Conservation (phyloP, 345 rosid genomes). For the Rhodamnia argentea region DNA sequence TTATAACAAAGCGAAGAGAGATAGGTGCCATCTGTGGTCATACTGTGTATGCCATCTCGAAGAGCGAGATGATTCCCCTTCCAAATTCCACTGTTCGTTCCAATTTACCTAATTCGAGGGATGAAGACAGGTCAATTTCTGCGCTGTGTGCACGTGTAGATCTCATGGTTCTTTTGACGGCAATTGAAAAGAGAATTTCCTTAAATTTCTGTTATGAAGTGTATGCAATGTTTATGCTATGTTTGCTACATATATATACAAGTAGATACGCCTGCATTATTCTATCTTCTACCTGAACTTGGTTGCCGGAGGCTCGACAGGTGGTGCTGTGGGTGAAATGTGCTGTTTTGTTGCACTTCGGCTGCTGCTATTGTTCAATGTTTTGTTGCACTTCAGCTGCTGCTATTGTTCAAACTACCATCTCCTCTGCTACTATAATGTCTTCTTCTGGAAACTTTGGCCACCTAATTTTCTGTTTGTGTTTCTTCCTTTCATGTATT, state of each 20-base stretch:
- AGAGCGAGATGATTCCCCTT: constrained; percentile 71
- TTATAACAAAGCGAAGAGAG: constrained; percentile 80
- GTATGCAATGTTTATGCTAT: background rate
- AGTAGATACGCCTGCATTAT: background rate
- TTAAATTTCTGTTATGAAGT: background rate
- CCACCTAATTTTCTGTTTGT: background rate
- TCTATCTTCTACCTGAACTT: background rate
- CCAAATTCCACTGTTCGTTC: constrained; percentile 46
- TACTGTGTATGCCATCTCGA: constrained; percentile 64
- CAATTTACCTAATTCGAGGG: constrained; percentile 33
- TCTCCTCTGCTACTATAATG: background rate
- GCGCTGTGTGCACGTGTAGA: background rate
- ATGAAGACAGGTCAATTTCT: constrained; percentile 68
- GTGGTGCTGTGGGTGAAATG: background rate
- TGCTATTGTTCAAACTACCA: background rate
- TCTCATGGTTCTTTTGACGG: background rate
- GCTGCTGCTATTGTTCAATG: background rate
- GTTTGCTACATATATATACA: background rate
- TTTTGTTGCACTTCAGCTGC: background rate
- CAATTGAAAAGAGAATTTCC: background rate
- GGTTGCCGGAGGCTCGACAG: background rate
- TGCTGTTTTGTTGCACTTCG: background rate
- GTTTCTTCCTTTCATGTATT: constrained; percentile 16
- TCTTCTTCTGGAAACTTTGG: background rate
- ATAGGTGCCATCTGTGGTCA: constrained; percentile 92